Conservation (phyloP, 495 filamentous ascomycete genomes). For the Stereocaulon alpinum region DNA sequence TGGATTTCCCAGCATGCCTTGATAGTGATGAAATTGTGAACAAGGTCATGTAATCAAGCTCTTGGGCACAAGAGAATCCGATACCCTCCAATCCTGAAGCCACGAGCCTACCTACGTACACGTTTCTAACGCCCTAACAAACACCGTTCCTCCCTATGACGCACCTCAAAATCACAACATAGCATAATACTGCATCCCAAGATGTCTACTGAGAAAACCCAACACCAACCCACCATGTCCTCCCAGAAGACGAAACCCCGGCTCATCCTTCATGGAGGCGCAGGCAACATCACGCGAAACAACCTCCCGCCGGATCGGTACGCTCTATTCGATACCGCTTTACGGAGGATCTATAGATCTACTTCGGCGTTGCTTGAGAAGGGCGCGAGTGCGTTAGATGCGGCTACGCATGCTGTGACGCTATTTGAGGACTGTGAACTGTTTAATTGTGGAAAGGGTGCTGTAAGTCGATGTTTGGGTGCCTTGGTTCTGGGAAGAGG, state of each 20-base stretch:
- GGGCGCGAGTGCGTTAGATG: conserved; percentile 51
- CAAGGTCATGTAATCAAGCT: no score
- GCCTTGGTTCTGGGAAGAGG: no score
- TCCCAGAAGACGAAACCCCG: conserved; percentile 42
- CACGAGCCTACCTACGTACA: no score
- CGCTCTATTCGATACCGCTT: conserved; percentile 46
- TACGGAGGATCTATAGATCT: conserved; percentile 50
- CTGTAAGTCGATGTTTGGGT: conserved; percentile 29
- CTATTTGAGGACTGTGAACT: conserved; percentile 72
- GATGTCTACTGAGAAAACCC: neutral
- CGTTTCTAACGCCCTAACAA: no score
- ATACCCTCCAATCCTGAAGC: no score
- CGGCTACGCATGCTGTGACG: conserved; percentile 64
- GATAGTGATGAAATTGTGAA: no score
- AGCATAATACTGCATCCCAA: no score
- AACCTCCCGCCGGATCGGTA: conserved; percentile 55
- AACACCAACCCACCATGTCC: neutral
- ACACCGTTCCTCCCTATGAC: no score
- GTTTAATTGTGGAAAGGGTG: conserved; percentile 78
- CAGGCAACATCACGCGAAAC: conserved; percentile 64
- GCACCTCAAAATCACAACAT: no score
- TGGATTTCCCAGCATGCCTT: no score
- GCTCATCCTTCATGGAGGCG: conserved; percentile 82
- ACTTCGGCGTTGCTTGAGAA: conserved; percentile 34
- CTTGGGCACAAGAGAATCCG: no score